phyloP scores from a whole-genome alignment of 2,329 filamentous ascomycete genomes.

The Fonsecaea pedrosoi region DNA sequence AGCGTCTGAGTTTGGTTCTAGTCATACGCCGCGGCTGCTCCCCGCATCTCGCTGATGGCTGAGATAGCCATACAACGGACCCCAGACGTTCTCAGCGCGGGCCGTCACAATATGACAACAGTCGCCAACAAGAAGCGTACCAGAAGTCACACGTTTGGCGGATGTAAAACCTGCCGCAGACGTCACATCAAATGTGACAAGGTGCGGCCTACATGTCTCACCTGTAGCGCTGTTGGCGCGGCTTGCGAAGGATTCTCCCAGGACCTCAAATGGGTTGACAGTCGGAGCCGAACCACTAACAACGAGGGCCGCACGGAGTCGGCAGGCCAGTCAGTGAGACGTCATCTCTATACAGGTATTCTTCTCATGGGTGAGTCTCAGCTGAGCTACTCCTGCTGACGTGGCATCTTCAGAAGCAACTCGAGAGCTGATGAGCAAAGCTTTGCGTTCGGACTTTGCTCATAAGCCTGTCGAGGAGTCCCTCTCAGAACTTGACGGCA shows the following conservation, averaged over 20 bases:
- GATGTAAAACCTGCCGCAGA: conserved; percentile 46
- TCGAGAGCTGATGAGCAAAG: conserved; percentile 45
- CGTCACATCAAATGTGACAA: conserved; percentile 50
- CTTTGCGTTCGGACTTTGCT: conserved; percentile 41
- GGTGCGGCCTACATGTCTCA: conserved; percentile 44
- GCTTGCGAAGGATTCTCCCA: conserved; percentile 45
- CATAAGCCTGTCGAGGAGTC: conserved; percentile 45
- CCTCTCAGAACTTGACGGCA: conserved; percentile 44
- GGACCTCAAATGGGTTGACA: conserved; percentile 44
- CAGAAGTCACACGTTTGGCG: conserved; percentile 44
- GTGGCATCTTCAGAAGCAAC: conserved; percentile 39
- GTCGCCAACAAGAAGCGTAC: conserved; percentile 27
- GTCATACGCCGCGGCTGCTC: background rate
- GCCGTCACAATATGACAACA: background rate
- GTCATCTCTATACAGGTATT: background rate
- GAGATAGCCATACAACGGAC: background rate
- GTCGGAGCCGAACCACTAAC: background rate
- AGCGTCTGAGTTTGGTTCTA: background rate
- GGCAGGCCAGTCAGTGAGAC: background rate
- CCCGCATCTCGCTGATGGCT: background rate
- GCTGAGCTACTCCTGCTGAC: background rate
- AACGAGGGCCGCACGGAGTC: background rate
- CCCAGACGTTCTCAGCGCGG: background rate
- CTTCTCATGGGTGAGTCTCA: background rate
- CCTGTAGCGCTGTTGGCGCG: conserved; percentile 42